A percentile compares a stretch with the other conserved stretches of the same genome.
These are phyloP conservation scores for Trichoderma hamatum DNA, from an alignment of 2,329 filamentous ascomycete species.

Conservation along the genomic window DNA sequence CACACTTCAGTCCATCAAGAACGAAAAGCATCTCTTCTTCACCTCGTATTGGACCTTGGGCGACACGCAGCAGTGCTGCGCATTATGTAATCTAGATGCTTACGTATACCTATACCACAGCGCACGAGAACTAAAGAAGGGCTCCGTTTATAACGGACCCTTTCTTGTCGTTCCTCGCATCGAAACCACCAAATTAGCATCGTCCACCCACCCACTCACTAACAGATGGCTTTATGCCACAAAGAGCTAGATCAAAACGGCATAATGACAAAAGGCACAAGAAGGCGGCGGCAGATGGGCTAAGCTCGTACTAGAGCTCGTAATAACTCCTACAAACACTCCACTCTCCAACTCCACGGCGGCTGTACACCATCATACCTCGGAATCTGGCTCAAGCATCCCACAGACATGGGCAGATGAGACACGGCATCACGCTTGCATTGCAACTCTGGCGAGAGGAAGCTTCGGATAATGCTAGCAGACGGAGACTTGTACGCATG, in stretches of 20 bases:
- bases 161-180: neutral
- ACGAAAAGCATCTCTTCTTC: neutral
- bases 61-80: neutral
- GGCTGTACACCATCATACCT: conserved; percentile 10
- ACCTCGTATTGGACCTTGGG: neutral
- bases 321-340: neutral
- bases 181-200: neutral
- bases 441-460: conserved; percentile 1
- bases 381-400: conserved; percentile 14
- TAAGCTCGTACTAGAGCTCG: neutral
- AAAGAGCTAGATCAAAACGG: neutral
- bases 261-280: neutral
- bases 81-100: neutral
- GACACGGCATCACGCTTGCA: neutral
- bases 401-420: neutral
- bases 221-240: neutral
- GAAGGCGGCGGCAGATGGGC: conserved; percentile 1
- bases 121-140: no score
- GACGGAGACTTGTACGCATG: conserved; percentile 12
- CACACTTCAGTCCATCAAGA: neutral
- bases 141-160: conserved; percentile 1
- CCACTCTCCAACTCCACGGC: conserved; percentile 10
- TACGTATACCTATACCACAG: neutral
- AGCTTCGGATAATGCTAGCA: neutral
- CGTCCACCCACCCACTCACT: neutral